Conservation (phyloP, 306 rosid species). For the Cucurbita argyrosperma region DNA sequence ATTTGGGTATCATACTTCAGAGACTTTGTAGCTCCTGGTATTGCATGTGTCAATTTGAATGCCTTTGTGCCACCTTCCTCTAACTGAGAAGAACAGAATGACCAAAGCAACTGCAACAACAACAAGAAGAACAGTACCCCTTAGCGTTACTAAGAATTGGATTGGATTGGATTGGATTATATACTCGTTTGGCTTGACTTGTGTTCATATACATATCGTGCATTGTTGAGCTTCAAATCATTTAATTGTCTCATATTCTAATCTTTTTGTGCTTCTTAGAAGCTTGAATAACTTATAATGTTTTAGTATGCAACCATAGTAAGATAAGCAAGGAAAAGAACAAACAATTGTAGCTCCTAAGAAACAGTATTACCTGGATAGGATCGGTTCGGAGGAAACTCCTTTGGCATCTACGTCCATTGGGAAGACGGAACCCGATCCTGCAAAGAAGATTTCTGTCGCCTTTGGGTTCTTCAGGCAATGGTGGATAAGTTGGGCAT, state of each 20-base stretch:
- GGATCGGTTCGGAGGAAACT: slow-evolving; percentile 64
- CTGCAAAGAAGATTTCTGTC: slow-evolving; percentile 60
- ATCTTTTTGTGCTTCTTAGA: neutral
- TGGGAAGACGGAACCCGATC: slow-evolving; percentile 87
- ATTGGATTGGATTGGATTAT: neutral
- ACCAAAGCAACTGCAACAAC: slow-evolving; percentile 79
- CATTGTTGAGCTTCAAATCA: neutral
- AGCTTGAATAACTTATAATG: neutral
- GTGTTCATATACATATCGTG: neutral
- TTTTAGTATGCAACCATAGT: neutral
- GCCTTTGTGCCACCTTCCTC: slow-evolving; percentile 46
- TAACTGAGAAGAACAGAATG: slow-evolving; percentile 53
- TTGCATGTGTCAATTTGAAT: slow-evolving; percentile 66
- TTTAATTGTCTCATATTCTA: neutral
- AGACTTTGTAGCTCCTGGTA: slow-evolving; percentile 68
- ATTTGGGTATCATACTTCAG: slow-evolving; percentile 45
- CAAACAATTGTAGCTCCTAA: neutral
- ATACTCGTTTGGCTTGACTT: neutral
- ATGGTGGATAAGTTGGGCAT: slow-evolving; percentile 48
- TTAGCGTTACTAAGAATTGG: neutral
- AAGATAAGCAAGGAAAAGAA: neutral
- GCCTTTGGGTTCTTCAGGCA: slow-evolving; percentile 84
- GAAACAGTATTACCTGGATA: slow-evolving; percentile 36
- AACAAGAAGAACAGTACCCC: neutral
- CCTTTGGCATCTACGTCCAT: slow-evolving; percentile 76